A percentile compares a stretch with the other conserved stretches of the same genome.
Evolutionary conservation across 306 rosid species (phyloP).

Genomic region (Hippophae gyantsensis): DNA sequence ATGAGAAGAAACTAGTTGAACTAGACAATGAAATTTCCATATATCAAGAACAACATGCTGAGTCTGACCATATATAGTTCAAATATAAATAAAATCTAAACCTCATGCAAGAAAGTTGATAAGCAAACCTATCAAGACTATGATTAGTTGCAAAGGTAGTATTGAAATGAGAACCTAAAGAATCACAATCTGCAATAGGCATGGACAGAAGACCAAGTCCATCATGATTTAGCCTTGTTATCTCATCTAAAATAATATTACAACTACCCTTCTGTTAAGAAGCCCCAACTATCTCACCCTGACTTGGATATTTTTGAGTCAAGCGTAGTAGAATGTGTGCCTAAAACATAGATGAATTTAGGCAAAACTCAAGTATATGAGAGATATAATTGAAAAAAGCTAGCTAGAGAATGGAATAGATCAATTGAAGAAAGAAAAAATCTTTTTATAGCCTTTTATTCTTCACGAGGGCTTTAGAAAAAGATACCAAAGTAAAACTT

Average conservation of each 20-base stretch:
- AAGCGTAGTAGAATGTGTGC: constrained; percentile 19
- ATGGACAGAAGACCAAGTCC: constrained; percentile 68
- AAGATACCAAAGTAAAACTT: constrained; percentile 83
- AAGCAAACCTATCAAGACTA: constrained; percentile 63
- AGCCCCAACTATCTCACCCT: too few relatives aligned
- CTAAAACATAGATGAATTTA: constrained; percentile 44
- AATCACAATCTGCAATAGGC: constrained; percentile 66
- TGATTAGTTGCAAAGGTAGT: constrained; percentile 71
- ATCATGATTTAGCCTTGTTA: constrained; percentile 69
- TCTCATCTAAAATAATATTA: constrained; percentile 55
- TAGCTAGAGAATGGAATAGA: constrained; percentile 82
- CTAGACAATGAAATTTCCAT: too few relatives aligned
- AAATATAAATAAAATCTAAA: background rate
- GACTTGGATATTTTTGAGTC: constrained; percentile 41
- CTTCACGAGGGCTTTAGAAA: constrained; percentile 51
- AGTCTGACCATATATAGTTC: background rate
- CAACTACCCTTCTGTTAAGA: background rate
- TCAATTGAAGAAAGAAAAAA: constrained; percentile 88
- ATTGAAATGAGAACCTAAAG: constrained; percentile 76
- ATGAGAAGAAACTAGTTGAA: too few relatives aligned
- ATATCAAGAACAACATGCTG: background rate
- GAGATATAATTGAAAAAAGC: constrained; percentile 67
- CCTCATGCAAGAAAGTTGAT: constrained; percentile 1
- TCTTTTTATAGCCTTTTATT: constrained; percentile 73
- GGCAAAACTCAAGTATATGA: constrained; percentile 59